Conservation (phyloP, 805 yeast species). For the Kluyveromyces lactis region DNA sequence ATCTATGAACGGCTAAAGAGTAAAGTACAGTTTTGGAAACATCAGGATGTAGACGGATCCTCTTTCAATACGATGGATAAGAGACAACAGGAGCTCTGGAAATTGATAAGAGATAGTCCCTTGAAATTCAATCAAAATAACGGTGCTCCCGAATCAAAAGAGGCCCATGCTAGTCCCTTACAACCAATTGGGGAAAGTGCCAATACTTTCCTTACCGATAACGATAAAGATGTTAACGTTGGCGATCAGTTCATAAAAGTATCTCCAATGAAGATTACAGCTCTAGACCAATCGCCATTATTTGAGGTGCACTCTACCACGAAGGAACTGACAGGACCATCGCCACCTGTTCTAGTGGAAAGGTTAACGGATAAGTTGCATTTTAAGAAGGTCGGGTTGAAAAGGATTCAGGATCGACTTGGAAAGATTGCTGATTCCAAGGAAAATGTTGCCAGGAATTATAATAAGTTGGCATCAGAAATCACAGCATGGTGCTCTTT, state of each 20-base stretch:
- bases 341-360: constrained; percentile 5
- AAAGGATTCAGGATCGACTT: constrained; percentile 13
- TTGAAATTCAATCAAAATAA: constrained; percentile 1
- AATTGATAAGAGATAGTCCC: constrained; percentile 7
- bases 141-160: not conserved
- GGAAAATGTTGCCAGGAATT: constrained; percentile 13
- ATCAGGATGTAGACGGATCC: not conserved
- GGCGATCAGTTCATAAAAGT: not conserved
- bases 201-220: constrained; percentile 22
- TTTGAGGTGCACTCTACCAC: constrained; percentile 4
- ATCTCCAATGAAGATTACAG: constrained; percentile 4
- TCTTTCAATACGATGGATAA: not conserved
- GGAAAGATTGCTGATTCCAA: constrained; percentile 13
- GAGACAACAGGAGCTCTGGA: constrained; percentile 9
- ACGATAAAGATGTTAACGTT: constrained; percentile 10
- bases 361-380: constrained; percentile 1
- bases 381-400: constrained; percentile 1
- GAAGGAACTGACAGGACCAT: constrained; percentile 4
- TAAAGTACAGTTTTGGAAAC: constrained; percentile 6
- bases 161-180: not conserved
- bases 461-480: constrained; percentile 16
- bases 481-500: constrained; percentile 16
- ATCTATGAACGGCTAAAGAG: constrained; percentile 7
- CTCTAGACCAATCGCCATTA: constrained; percentile 8
- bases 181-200: constrained; percentile 10